phyloP scores from a whole-genome alignment of 2,329 filamentous ascomycete species.

The Rutstroemia sp. region DNA sequence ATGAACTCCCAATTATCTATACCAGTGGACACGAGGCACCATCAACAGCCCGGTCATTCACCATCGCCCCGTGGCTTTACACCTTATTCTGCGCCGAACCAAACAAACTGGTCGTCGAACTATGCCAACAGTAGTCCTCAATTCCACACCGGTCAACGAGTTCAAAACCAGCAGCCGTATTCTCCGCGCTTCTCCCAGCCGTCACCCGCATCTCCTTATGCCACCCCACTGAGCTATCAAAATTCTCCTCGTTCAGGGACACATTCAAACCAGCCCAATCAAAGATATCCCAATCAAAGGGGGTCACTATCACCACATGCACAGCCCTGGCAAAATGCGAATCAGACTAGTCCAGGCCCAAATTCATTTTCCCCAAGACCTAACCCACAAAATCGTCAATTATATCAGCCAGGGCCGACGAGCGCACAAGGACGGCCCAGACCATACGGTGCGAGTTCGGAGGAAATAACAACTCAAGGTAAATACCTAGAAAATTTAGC shows the following conservation, averaged over 20 bases:
- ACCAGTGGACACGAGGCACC: slow-evolving; percentile 40
- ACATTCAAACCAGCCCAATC: slow-evolving; percentile 13
- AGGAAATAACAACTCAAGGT: slow-evolving; percentile 43
- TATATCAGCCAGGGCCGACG: slow-evolving; percentile 23
- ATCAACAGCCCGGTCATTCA: slow-evolving; percentile 29
- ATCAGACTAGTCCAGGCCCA: background rate
- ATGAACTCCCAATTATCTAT: slow-evolving; percentile 54
- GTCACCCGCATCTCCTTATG: slow-evolving; percentile 17
- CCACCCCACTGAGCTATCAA: slow-evolving; percentile 13
- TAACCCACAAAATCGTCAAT: slow-evolving; percentile 23
- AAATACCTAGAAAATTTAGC: slow-evolving; percentile 43
- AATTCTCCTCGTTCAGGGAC: slow-evolving; percentile 28
- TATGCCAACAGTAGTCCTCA: slow-evolving; percentile 2
- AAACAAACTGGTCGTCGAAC: slow-evolving; percentile 10
- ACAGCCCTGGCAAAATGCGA: slow-evolving; percentile 5
- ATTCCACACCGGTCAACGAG: slow-evolving; percentile 14
- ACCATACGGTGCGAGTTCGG: slow-evolving; percentile 18
- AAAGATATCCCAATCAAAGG: slow-evolving; percentile 12
- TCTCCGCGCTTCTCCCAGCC: slow-evolving; percentile 16
- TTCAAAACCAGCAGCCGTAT: slow-evolving; percentile 15
- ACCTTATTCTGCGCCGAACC: slow-evolving; percentile 4
- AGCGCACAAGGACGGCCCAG: slow-evolving; percentile 14
- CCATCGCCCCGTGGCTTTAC: slow-evolving; percentile 24
- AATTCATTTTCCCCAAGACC: slow-evolving; percentile 9
- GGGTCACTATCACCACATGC: background rate